Evolutionary conservation across 2,329 filamentous ascomycete species (phyloP), one percentile per base, ranked within the genome.

Genomic region (Cyphellophora europaea): DNA sequence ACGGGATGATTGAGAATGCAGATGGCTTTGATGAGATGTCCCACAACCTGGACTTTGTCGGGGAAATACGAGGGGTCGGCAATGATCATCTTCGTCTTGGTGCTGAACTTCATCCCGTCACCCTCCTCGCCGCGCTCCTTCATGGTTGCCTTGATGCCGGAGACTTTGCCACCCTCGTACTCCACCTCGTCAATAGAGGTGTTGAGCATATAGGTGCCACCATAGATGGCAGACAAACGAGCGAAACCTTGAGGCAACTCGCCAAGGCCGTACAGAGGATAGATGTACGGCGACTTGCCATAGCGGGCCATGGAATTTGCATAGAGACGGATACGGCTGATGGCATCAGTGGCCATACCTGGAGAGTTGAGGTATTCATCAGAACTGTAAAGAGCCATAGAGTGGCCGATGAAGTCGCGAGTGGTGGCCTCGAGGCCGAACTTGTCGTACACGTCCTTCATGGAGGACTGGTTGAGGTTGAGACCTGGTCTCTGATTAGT

Each of bases 361-460:
- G 71, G 65, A 45, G 72, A 62, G 48, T 71, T 77, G 55, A 93
- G 79, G 66, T 98, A 95, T 41, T 81, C 78, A 58, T 96, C 89
- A 40, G 83, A 87, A 37, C 82, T 77, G 68, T 88, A 96, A 32
- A 98, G 78, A 40, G 91, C 91, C 91, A 98, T 98, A 53, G 89
- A 86, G 64, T 98, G 91, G 47, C 91, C 91, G 53, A 96, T 83
- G 58, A 98, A 98, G 65, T 98, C 91, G 52, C 84, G 80, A 49
- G 91, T 98, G 40, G 77, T 72, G 14, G 80, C 56, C 67, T 98
- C 91, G 43, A 98, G 81, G 39, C 87, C 83, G 52, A 94, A 98
- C 63, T 96, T 95, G 67, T 96, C 88, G 56, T 93, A 98, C 23
- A 98, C 83, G n/a, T 95, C 89, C 72, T 86, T 93, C 88, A 96